Evolutionary conservation across 331 rosid genomes (phyloP), one percentile per base, ranked within the genome.

Genomic region (Stylosanthes scabra): DNA sequence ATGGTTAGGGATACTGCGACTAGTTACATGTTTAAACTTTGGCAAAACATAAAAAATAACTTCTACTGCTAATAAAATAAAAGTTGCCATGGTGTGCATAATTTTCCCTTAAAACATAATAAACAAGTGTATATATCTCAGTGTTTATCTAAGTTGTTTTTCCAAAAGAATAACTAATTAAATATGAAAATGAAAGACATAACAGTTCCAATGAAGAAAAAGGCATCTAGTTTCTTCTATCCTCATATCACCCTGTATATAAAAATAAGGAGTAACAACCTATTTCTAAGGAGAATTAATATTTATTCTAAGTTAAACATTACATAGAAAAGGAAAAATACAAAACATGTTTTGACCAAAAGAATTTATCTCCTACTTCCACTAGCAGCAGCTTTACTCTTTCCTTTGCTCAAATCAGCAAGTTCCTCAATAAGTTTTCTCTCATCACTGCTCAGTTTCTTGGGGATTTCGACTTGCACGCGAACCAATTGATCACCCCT

Each of bases 401-500:
- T 95, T 72, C 92, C 98, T 84, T 92, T 95, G 90, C 97, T 92
- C 74, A 95, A 83, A 77, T 88, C 88, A 2, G 97, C 89, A 49
- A 95, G 98, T 79, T 95, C 97, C 74, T 92, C 93, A 0, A 95
- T 74, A 41, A 95, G 96, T 87, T 95, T 92, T 71, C 78, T 86
- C 87, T 95, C 99, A 9, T 90, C 96, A 20, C 67, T 76, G 90
- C 92, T 90, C 68, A 95, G 58, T 74, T 87, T 86, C 73, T 92
- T 95, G 7, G 99, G 99, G 56, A 95, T 95, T 80, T 95, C 99
- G 37, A 95, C 96, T 90, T 92, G 99, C 74, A 95, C 99, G 0
- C 96, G 87, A 9, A 95, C 99, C 78, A 95, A 88, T 81, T 95
- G 99, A 78, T 95, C 99, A 10, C 99, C 99, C 70, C 99, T 90